Conservation (phyloP, 495 filamentous ascomycete species). For the Tetracladium setigerum region DNA sequence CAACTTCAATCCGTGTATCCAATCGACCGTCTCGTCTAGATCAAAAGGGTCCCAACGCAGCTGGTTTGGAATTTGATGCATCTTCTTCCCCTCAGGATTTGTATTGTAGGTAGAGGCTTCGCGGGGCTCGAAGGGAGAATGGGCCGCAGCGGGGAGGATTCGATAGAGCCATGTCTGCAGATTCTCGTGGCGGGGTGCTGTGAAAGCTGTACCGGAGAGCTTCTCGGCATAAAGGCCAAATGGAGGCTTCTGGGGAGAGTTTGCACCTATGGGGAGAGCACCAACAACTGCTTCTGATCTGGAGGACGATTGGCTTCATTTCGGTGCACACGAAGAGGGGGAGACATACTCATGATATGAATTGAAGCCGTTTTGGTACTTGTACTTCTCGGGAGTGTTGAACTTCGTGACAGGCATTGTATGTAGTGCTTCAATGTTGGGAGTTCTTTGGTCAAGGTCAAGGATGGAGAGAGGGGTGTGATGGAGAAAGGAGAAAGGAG, state of each 20-base stretch:
- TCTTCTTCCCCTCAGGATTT: conserved; percentile 18
- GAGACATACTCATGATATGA: conserved; percentile 51
- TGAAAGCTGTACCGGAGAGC: conserved; percentile 90
- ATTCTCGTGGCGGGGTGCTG: conserved; percentile 82
- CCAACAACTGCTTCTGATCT: conserved; percentile 40
- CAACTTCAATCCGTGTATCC: conserved; percentile 68
- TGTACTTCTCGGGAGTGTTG: conserved; percentile 49
- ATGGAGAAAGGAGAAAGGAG: too few relatives aligned
- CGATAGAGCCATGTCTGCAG: conserved; percentile 93
- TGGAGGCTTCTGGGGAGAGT: conserved; percentile 82
- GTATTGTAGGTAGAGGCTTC: conserved; percentile 19
- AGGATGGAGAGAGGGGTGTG: too few relatives aligned
- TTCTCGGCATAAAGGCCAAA: conserved; percentile 88
- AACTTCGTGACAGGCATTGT: conserved; percentile 53
- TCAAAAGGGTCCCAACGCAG: conserved; percentile 88
- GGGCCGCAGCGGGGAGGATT: conserved; percentile 75
- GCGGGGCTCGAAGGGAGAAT: conserved; percentile 58
- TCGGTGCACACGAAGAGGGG: neutral
- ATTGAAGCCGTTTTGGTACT: conserved; percentile 62
- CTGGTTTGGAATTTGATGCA: conserved; percentile 75
- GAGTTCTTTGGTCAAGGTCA: too few relatives aligned
- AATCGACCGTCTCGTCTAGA: conserved; percentile 58
- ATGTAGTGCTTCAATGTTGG: too few relatives aligned
- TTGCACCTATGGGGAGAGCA: conserved; percentile 54
- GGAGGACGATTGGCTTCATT: neutral